These are phyloP conservation scores for Stephanodiscus minutulus DNA, from an alignment of 108 stramenopile genomes.

Conservation along the genomic window DNA sequence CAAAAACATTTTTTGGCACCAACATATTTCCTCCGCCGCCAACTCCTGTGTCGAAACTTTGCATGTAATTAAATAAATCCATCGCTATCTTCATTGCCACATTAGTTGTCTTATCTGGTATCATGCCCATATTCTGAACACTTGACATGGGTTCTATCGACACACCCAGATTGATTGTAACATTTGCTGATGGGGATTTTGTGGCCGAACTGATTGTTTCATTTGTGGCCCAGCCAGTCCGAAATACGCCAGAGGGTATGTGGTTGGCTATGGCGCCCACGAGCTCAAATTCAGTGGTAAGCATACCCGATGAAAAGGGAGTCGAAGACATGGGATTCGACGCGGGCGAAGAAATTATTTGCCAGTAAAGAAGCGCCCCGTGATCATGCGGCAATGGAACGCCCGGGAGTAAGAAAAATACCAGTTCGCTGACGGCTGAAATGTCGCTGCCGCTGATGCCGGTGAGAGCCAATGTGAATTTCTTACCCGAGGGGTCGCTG, in stretches of 20 bases:
- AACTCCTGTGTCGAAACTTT: conserved; percentile 66
- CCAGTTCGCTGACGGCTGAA: conserved; percentile 70
- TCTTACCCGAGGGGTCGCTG: conserved; percentile 63
- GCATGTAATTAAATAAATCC: conserved; percentile 83
- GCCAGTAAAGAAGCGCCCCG: conserved; percentile 83
- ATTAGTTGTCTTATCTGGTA: conserved; percentile 55
- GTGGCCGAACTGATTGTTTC: conserved; percentile 52
- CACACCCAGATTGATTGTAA: conserved; percentile 69
- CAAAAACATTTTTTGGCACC: conserved; percentile 86
- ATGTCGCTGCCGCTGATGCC: conserved; percentile 61
- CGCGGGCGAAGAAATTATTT: conserved; percentile 41
- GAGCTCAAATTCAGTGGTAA: conserved; percentile 75
- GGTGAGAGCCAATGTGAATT: conserved; percentile 59
- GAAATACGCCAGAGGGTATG: conserved; percentile 72
- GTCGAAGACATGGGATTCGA: conserved; percentile 26
- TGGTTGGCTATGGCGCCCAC: conserved; percentile 66
- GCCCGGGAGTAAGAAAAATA: conserved; percentile 69
- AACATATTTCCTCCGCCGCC: conserved; percentile 58
- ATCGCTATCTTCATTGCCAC: conserved; percentile 86
- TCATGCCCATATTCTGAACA: conserved; percentile 59
- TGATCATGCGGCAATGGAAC: conserved; percentile 59
- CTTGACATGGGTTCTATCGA: conserved; percentile 73
- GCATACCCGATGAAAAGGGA: conserved; percentile 11
- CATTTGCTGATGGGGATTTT: conserved; percentile 31
- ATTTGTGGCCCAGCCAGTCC: conserved; percentile 78